Conservation (phyloP, 306 rosid species). For the Vigna unguiculata region DNA sequence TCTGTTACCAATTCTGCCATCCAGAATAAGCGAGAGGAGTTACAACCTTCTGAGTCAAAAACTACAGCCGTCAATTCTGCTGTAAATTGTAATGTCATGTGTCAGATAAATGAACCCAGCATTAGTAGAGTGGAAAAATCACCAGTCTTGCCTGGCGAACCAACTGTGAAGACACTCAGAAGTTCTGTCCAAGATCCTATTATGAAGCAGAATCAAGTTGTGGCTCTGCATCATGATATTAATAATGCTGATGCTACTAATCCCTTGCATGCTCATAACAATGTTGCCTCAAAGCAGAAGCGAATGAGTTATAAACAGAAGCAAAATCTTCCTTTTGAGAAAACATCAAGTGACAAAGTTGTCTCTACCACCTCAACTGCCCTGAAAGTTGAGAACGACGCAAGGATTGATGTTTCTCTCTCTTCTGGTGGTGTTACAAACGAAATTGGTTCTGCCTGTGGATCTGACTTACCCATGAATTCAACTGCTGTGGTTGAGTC, state of each 20-base stretch:
- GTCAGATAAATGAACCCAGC: constrained; percentile 50
- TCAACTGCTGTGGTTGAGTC: constrained; percentile 54
- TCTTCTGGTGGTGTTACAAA: constrained; percentile 51
- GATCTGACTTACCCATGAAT: constrained; percentile 46
- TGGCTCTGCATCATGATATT: constrained; percentile 58
- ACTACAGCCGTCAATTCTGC: constrained; percentile 38
- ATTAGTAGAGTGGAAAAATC: constrained; percentile 46
- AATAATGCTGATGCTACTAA: constrained; percentile 49
- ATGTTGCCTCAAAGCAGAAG: constrained; percentile 67
- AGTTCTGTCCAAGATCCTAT: constrained; percentile 50
- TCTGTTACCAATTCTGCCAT: constrained; percentile 50
- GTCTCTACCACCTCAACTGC: constrained; percentile 46
- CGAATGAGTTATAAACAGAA: constrained; percentile 66
- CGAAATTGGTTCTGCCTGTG: constrained; percentile 48
- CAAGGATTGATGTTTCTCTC: constrained; percentile 42
- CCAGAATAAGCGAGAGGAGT: constrained; percentile 63
- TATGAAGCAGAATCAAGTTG: constrained; percentile 50
- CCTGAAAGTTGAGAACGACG: constrained; percentile 49
- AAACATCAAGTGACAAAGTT: constrained; percentile 50
- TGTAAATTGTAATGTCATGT: constrained; percentile 45
- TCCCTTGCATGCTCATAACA: constrained; percentile 56
- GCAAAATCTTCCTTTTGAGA: constrained; percentile 60
- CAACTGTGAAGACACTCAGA: constrained; percentile 46
- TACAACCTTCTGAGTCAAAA: constrained; percentile 49
- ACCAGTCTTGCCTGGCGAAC: constrained; percentile 48